Base-by-base conservation (phyloP, 805 yeast genomes). In the Helenozyma baotianmanensis region DNA sequence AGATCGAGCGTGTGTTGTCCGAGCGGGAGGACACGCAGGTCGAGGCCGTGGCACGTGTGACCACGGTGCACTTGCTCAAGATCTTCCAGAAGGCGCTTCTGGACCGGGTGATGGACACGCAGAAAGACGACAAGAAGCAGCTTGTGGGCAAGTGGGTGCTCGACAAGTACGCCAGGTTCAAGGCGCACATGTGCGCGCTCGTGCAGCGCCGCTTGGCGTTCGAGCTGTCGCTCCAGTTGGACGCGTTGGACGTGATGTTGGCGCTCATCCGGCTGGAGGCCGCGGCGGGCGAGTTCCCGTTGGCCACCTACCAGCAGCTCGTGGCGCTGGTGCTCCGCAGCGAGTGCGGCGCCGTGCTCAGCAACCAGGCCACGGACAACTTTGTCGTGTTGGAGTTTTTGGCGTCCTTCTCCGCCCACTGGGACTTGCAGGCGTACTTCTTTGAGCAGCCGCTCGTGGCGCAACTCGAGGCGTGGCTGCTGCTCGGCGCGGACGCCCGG, bases 341-440 rank as follows among this genome's bases (percentile, higher is more conserved):
- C 28, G 36, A 45, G 4, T 53, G 64, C 27, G 68, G 72, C 6
- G 60, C 61, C 4, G 47, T 64, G 5, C 56, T 68, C 16, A 49
- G 55, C 3, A 80, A 78, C 48, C 74, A 72, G 9, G 57, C 76
- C 0, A 60, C 68, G 21, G 69, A 70, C 34, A 71, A 68, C 49
- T 67, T 73, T 32, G 53, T 72, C 9, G 38, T 76, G 11, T 53
- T 66, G 30, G 86, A 82, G 51, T 84, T 83, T 48, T 48, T 67
- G 18, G 76, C 70, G 14, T 63, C 62, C 17, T 80, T 80, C 49
- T 48, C 50, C 19, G 68, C 68, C 45, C 75, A 72, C 54, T 84
- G 84, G 66, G 98, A 90, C 54, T 58, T 90, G 36, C 85, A 88
- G 46, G 86, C 67, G 51, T 83, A 80, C 50, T 80, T 85, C 44